phyloP scores from a whole-genome alignment of 768 basidiomycete genomes.

The Podaxis carcinomalis region DNA sequence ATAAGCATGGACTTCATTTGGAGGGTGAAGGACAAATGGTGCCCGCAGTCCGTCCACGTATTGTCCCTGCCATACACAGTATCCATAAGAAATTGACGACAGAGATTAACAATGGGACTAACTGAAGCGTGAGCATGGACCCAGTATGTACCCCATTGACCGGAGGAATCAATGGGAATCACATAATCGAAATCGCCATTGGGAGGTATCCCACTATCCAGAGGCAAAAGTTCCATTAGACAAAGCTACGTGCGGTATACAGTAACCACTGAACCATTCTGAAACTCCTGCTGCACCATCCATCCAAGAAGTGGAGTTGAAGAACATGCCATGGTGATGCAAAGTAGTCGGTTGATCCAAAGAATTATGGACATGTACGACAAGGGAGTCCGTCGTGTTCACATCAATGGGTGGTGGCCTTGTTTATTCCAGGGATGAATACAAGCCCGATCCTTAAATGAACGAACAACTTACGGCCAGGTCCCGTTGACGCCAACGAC shows the following conservation, averaged over 20 bases:
- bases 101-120: constrained; percentile 16
- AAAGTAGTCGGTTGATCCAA: constrained; percentile 64
- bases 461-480: constrained; percentile 73
- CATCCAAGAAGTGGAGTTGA: constrained; percentile 83
- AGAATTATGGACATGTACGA: constrained; percentile 75
- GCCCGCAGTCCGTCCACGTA: constrained; percentile 93
- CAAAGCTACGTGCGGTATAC: not conserved
- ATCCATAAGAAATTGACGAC: not conserved
- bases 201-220: constrained; percentile 70
- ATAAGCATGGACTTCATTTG: constrained; percentile 63
- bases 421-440: not conserved
- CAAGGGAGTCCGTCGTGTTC: constrained; percentile 62
- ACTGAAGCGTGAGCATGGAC: constrained; percentile 64
- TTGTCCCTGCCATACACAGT: constrained; percentile 52
- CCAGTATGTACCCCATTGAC: constrained; percentile 82
- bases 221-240: not conserved
- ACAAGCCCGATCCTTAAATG: not conserved
- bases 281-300: constrained; percentile 83
- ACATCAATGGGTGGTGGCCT: constrained; percentile 84
- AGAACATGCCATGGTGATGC: constrained; percentile 96
- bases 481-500: constrained; percentile 88
- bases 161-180: constrained; percentile 63
- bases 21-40: constrained; percentile 74
- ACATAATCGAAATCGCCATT: constrained; percentile 69
- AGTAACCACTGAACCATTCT: constrained; percentile 60